A percentile compares a stretch with the other conserved stretches of the same genome.
Conservation (phyloP, 768 basidiomycete genomes). For the Kwoniella pini region DNA sequence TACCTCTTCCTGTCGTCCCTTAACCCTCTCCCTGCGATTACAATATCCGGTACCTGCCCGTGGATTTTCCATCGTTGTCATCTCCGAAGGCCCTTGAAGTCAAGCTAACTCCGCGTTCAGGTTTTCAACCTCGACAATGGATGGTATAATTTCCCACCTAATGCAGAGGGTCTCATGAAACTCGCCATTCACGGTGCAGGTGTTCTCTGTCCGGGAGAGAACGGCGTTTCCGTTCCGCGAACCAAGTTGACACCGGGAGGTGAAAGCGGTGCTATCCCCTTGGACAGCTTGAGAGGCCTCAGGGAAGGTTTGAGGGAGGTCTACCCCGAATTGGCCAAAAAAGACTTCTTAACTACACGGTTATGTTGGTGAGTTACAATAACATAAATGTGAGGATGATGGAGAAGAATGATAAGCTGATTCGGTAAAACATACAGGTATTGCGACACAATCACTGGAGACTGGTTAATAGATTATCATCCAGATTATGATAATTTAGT, state of each 20-base stretch:
- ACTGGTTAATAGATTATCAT: conserved; percentile 85
- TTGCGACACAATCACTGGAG: conserved; percentile 77
- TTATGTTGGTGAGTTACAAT: conserved; percentile 74
- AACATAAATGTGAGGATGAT: neutral
- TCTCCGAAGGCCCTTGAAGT: too few relatives aligned
- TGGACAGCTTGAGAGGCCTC: conserved; percentile 61
- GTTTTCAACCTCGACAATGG: conserved; percentile 71
- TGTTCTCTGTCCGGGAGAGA: conserved; percentile 58
- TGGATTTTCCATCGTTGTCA: too few relatives aligned
- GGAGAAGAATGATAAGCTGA: neutral
- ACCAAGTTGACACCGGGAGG: conserved; percentile 66
- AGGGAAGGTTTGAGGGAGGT: conserved; percentile 61
- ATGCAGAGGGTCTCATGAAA: conserved; percentile 64
- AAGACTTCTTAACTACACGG: conserved; percentile 70
- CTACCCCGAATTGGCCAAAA: conserved; percentile 76
- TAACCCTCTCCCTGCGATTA: too few relatives aligned
- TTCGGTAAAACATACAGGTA: conserved; percentile 67
- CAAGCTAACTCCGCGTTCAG: too few relatives aligned
- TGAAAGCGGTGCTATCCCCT: conserved; percentile 69
- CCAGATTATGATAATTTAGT: conserved; percentile 62
- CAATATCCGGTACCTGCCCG: too few relatives aligned
- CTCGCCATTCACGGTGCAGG: conserved; percentile 75
- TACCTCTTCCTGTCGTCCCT: too few relatives aligned
- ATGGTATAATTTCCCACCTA: conserved; percentile 73
- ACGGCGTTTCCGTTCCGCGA: conserved; percentile 71